Percentiles rank a stretch among this genome's conserved stretches.
These are phyloP conservation scores for Aristolochia fimbriata DNA, from an alignment of 164 flowering plant species.

Conservation along the genomic window DNA sequence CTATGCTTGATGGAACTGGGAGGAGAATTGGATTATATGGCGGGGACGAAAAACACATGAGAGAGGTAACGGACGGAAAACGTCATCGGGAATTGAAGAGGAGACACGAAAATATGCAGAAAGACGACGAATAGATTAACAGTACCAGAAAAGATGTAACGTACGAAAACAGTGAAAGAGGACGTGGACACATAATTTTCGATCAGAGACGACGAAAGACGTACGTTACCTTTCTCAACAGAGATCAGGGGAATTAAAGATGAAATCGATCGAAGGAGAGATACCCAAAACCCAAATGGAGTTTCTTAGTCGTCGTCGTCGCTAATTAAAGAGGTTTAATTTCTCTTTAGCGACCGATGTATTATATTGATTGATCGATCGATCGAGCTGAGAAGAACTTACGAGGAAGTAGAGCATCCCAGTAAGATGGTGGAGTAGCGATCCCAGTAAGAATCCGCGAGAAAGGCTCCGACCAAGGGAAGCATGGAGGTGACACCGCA, in stretches of 20 bases:
- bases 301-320: too few relatives aligned
- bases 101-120: too few relatives aligned
- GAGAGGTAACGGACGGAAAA: too few relatives aligned
- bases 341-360: neutral
- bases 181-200: neutral
- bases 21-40: too few relatives aligned
- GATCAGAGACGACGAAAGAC: neutral
- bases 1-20: too few relatives aligned
- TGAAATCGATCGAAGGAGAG: neutral
- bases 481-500: conserved; percentile 72
- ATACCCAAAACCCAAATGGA: too few relatives aligned
- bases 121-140: too few relatives aligned
- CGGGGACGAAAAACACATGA: too few relatives aligned
- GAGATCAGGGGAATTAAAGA: neutral
- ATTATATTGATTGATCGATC: too few relatives aligned
- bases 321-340: too few relatives aligned
- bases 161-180: neutral
- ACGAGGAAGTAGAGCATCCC: conserved; percentile 71
- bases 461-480: conserved; percentile 66
- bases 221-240: neutral
- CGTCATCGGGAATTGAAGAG: too few relatives aligned
- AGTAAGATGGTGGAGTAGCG: conserved; percentile 50
- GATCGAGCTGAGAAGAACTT: too few relatives aligned
- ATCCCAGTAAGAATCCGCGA: conserved; percentile 77
- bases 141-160: neutral